Percentiles rank a stretch among this genome's conserved stretches.
phyloP scores from a whole-genome alignment of 345 rosid genomes.

The Populus ilicifolia region DNA sequence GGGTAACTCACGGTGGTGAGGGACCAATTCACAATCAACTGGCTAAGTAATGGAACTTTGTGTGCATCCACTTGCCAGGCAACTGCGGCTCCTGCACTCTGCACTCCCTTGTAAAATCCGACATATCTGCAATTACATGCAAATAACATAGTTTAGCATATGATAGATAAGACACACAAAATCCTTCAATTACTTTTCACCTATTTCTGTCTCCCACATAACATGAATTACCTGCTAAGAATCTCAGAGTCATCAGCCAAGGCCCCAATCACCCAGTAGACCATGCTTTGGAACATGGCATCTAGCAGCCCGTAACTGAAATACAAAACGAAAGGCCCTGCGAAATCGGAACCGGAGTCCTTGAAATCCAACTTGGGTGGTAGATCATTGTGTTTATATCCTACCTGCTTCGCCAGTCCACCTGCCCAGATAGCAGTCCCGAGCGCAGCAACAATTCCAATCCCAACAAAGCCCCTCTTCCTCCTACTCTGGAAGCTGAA shows the following conservation, averaged over 20 bases:
- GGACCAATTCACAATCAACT: slow-evolving; percentile 71
- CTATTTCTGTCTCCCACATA: too few species aligned
- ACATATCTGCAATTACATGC: slow-evolving; percentile 46
- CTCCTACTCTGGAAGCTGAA: slow-evolving; percentile 72
- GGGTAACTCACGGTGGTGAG: slow-evolving; percentile 80
- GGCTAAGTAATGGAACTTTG: slow-evolving; percentile 54
- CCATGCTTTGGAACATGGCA: slow-evolving; percentile 88
- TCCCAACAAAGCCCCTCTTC: slow-evolving; percentile 67
- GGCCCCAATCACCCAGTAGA: slow-evolving; percentile 92
- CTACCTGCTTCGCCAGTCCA: slow-evolving; percentile 67
- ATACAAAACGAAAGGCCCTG: slow-evolving; percentile 72
- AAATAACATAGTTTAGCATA: not conserved
- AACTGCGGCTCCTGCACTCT: slow-evolving; percentile 90
- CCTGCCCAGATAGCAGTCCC: slow-evolving; percentile 82
- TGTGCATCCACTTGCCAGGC: slow-evolving; percentile 91
- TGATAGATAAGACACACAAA: not conserved
- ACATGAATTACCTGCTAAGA: slow-evolving; percentile 55
- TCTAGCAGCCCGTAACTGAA: slow-evolving; percentile 80
- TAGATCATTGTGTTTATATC: slow-evolving; percentile 32
- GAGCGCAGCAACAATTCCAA: slow-evolving; percentile 47
- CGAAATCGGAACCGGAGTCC: slow-evolving; percentile 52
- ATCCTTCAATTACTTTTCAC: not conserved
- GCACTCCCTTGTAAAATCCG: slow-evolving; percentile 92
- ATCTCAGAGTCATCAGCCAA: slow-evolving; percentile 80
- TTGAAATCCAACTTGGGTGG: slow-evolving; percentile 63